Evolutionary conservation across 1,284 basidiomycete genomes (phyloP), one percentile per base, ranked within the genome.

Genomic region (Cryptococcus amylolentus): DNA sequence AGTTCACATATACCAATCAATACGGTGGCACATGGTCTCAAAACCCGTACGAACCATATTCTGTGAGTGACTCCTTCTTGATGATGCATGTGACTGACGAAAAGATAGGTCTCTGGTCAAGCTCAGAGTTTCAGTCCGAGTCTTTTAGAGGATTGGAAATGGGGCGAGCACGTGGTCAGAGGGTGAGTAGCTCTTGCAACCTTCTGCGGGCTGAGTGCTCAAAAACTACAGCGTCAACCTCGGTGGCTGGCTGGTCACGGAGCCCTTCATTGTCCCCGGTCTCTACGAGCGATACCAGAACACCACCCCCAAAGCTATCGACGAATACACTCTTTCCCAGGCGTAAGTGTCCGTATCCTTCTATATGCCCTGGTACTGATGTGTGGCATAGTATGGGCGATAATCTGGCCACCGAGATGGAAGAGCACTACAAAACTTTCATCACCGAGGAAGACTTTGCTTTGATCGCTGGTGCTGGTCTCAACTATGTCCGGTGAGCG

Each of bases 371-470:
- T 31, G 23, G 20, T 13, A n/a, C 14, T n/a, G 42, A 12, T 26
- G 13, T 51, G 52, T 48, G 10, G 23, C 7, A 13, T 58, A 70
- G 67, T 13, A 88, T 90, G 84, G 81, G 82, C 26, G 79, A 78
- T 10, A 85, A 92, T 55, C 65, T 78, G 18, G 65, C 73, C 67
- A 79, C 45, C 35, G 78, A 71, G 52, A 73, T 91, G 72, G 87
- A 88, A 75, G 79, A 85, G 16, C 90, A 93, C 72, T 92, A 92
- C 71, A 78, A 83, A 52, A 89, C 86, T 0, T 92, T 91, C 73
- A 76, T 76, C 45, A 88, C 89, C 23, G 91, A 95, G 72, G 77
- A 87, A 69, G 92, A 95, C 77, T 88, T 96, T 68, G 88, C 89
- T 26, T 79, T 88, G 70, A 95, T 96, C 54, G 90, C 89, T 18